These are phyloP conservation scores for Microsporum canis DNA, from an alignment of 2,329 filamentous ascomycete genomes.

Conservation along the genomic window DNA sequence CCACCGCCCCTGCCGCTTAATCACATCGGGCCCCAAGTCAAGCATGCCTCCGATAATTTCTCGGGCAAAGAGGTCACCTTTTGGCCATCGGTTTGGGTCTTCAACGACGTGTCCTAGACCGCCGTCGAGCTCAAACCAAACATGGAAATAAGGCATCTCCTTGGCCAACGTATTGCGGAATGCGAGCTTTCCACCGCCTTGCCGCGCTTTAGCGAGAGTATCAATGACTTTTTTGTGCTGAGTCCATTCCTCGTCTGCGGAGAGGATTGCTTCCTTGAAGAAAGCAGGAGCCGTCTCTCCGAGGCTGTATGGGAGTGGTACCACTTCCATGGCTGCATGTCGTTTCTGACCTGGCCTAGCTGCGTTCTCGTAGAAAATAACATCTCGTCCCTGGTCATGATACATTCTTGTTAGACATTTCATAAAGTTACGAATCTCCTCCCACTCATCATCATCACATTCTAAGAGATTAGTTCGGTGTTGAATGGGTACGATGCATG, in stretches of 20 bases:
- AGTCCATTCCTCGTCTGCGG: conserved; percentile 82
- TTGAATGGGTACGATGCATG: conserved; percentile 77
- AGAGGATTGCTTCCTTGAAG: conserved; percentile 87
- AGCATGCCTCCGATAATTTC: conserved; percentile 90
- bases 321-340: conserved; percentile 75
- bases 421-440: conserved; percentile 98
- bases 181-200: conserved; percentile 63
- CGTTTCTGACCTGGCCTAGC: conserved; percentile 63
- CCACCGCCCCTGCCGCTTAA: conserved; percentile 89
- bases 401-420: conserved; percentile 91
- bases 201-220: conserved; percentile 49
- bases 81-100: conserved; percentile 72
- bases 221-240: conserved; percentile 94
- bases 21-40: conserved; percentile 65
- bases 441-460: conserved; percentile 98
- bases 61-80: conserved; percentile 81
- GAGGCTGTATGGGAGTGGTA: conserved; percentile 83
- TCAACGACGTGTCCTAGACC: conserved; percentile 89
- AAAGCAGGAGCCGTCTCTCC: conserved; percentile 87
- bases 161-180: conserved; percentile 77
- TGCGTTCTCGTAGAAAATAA: conserved; percentile 97
- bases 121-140: conserved; percentile 87
- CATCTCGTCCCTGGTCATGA: conserved; percentile 80
- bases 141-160: conserved; percentile 98
- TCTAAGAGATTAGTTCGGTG: conserved; percentile 87